A percentile compares a stretch with the other conserved stretches of the same genome.
Evolutionary conservation across 345 rosid genomes (phyloP).

Genomic region (Chamaenerion angustifolium): DNA sequence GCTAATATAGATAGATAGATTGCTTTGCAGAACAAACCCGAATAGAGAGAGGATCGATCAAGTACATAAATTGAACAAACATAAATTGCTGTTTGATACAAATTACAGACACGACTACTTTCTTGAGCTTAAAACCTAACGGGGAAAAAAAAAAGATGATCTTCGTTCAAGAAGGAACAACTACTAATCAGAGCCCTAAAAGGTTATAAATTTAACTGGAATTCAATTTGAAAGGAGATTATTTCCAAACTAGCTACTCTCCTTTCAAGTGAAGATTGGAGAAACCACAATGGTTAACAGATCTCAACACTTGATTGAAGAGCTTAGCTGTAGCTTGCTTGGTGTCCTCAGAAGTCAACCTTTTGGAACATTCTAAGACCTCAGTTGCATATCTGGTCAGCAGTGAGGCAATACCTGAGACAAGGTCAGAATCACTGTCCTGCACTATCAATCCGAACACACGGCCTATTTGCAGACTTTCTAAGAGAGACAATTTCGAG

Average conservation of each 20-base stretch:
- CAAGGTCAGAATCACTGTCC: constrained; percentile 49
- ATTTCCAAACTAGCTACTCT: no score
- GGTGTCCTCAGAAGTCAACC: constrained; percentile 46
- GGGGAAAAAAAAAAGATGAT: no score
- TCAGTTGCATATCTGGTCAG: constrained; percentile 77
- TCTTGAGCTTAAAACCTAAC: no score
- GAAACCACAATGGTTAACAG: no score
- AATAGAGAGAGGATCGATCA: no score
- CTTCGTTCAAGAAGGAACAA: no score
- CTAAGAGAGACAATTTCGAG: constrained; percentile 54
- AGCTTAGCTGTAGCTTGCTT: constrained; percentile 43
- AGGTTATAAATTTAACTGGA: background rate
- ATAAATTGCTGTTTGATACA: no score
- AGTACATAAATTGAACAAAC: no score
- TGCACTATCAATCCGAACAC: constrained; percentile 52
- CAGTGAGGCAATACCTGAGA: constrained; percentile 43
- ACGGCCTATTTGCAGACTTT: constrained; percentile 48
- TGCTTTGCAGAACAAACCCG: no score
- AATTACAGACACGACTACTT: no score
- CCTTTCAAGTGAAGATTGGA: no score
- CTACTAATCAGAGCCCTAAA: background rate
- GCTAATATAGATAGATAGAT: no score
- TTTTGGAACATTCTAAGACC: constrained; percentile 71
- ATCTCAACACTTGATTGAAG: constrained; percentile 71
- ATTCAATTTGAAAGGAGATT: background rate